Percentiles rank a stretch among this genome's conserved stretches.
phyloP scores from a whole-genome alignment of 495 filamentous ascomycete species.

The Clavariopsis aquatica region DNA sequence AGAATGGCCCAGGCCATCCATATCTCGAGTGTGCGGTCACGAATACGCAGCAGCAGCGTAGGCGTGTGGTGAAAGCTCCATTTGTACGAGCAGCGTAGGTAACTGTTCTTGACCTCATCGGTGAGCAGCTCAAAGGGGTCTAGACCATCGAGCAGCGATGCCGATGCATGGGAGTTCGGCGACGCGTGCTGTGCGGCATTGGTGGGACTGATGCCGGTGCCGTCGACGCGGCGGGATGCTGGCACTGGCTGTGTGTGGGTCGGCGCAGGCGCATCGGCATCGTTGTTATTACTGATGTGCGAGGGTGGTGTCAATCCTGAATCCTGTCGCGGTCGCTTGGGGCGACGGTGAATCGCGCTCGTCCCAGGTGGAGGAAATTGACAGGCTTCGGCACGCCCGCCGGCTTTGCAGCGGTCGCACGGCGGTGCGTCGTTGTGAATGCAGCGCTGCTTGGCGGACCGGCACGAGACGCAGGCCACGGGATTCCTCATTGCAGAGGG shows the following conservation, averaged over 20 bases:
- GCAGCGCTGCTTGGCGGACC: constrained; percentile 39
- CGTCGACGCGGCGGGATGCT: constrained; percentile 3
- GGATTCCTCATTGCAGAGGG: constrained; percentile 36
- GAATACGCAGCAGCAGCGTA: constrained; percentile 39
- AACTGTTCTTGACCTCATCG: constrained; percentile 43
- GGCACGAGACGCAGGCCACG: constrained; percentile 39
- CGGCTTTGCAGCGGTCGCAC: constrained; percentile 39
- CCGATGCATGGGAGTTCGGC: constrained; percentile 7
- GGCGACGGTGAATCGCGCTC: constrained; percentile 35
- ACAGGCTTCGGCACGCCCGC: constrained; percentile 27
- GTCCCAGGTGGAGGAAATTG: constrained; percentile 40
- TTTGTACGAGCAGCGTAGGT: constrained; percentile 40
- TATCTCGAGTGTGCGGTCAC: constrained; percentile 36
- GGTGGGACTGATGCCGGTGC: constrained; percentile 28
- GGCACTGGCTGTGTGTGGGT: neutral
- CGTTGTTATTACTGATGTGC: no score
- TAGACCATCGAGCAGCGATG: constrained; percentile 29
- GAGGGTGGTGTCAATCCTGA: constrained; percentile 13
- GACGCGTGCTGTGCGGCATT: constrained; percentile 5
- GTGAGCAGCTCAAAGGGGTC: constrained; percentile 40
- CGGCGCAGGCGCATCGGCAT: neutral
- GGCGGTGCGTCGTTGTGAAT: constrained; percentile 39
- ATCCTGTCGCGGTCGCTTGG: constrained; percentile 36
- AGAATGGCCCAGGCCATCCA: constrained; percentile 41
- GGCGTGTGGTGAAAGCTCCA: constrained; percentile 43